phyloP scores from a whole-genome alignment of 495 filamentous ascomycete genomes.

The Podospora australis region DNA sequence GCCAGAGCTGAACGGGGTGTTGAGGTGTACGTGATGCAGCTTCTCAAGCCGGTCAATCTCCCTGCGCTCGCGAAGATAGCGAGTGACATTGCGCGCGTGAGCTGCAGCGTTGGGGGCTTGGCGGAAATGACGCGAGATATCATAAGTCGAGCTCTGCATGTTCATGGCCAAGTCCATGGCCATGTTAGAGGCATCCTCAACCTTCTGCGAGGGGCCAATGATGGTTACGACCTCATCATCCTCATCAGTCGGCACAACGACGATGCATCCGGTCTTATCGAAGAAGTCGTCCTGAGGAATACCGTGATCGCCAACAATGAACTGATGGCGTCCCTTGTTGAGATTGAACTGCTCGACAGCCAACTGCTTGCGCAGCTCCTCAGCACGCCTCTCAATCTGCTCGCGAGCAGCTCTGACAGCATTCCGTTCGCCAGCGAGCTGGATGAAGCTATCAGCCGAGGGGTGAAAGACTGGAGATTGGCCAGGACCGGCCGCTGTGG shows the following conservation, averaged over 20 bases:
- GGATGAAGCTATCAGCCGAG: slow-evolving; percentile 62
- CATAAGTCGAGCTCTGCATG: slow-evolving; percentile 73
- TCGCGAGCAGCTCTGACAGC: slow-evolving; percentile 73
- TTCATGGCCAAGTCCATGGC: slow-evolving; percentile 74
- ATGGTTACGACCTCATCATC: slow-evolving; percentile 79
- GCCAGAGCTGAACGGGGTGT: slow-evolving; percentile 55
- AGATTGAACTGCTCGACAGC: slow-evolving; percentile 67
- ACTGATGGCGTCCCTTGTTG: slow-evolving; percentile 75
- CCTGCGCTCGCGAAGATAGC: slow-evolving; percentile 71
- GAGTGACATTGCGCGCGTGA: slow-evolving; percentile 77
- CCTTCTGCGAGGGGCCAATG: slow-evolving; percentile 66
- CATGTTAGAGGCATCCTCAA: slow-evolving; percentile 67
- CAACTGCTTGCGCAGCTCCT: slow-evolving; percentile 62
- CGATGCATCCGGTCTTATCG: slow-evolving; percentile 79
- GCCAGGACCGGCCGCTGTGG: slow-evolving; percentile 55
- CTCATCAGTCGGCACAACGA: slow-evolving; percentile 66
- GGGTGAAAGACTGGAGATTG: slow-evolving; percentile 61
- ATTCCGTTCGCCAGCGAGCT: slow-evolving; percentile 76
- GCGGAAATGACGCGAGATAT: slow-evolving; percentile 68
- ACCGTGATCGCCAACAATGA: slow-evolving; percentile 78
- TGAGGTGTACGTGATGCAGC: slow-evolving; percentile 72
- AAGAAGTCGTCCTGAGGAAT: slow-evolving; percentile 78
- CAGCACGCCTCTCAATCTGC: slow-evolving; percentile 69
- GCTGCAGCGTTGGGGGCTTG: slow-evolving; percentile 63
- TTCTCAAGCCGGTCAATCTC: slow-evolving; percentile 74